Evolutionary conservation across 2,329 filamentous ascomycete genomes (phyloP).

Genomic region (Curvularia lunata): DNA sequence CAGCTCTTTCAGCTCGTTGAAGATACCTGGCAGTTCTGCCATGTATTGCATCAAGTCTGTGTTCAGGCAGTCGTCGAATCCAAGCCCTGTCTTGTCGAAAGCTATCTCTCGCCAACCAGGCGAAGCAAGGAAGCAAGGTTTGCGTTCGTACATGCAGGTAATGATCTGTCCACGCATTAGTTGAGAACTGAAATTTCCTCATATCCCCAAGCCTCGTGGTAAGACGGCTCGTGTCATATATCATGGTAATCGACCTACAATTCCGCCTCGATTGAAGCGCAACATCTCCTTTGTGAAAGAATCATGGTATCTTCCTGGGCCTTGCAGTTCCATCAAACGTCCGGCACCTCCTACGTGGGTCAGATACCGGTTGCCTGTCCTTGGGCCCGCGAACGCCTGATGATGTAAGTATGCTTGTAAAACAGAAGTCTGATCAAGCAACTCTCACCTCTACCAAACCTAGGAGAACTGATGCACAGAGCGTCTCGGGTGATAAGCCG

Average conservation of each 20-base stretch:
- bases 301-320: constrained; percentile 34
- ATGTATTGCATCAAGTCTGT: constrained; percentile 39
- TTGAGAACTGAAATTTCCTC: not conserved
- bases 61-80: constrained; percentile 36
- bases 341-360: constrained; percentile 44
- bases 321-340: constrained; percentile 43
- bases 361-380: constrained; percentile 40
- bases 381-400: constrained; percentile 41
- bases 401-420: not conserved
- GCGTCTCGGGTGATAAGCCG: constrained; percentile 43
- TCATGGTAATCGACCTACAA: constrained; percentile 30
- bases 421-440: not conserved
- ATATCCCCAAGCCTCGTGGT: not conserved
- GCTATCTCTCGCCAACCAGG: constrained; percentile 43
- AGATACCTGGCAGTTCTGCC: constrained; percentile 36
- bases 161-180: constrained; percentile 35
- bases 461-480: constrained; percentile 43
- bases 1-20: constrained; percentile 36
- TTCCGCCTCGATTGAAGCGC: constrained; percentile 39
- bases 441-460: constrained; percentile 40
- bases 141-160: constrained; percentile 40
- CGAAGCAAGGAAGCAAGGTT: constrained; percentile 39
- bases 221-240: not conserved
- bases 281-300: constrained; percentile 42
- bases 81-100: constrained; percentile 40